These are phyloP conservation scores for Spencermartinsiella europaea DNA, from an alignment of 805 yeast genomes.

Conservation along the genomic window DNA sequence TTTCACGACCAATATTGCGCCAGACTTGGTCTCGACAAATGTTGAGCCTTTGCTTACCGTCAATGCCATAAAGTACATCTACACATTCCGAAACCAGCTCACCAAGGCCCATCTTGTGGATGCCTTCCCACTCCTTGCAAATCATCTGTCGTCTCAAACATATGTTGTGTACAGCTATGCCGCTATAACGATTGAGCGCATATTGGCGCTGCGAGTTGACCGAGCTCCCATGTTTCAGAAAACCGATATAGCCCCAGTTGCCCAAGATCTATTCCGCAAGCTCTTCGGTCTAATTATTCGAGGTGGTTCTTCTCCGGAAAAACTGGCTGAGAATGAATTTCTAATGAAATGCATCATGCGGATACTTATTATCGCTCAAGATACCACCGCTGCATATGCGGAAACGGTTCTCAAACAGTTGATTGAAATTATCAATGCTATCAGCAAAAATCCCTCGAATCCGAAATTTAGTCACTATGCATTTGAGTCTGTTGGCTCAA, in stretches of 20 bases:
- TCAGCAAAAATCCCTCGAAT: slow-evolving; percentile 87
- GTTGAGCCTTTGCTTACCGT: slow-evolving; percentile 77
- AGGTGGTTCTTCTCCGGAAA: slow-evolving; percentile 61
- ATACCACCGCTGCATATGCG: slow-evolving; percentile 32
- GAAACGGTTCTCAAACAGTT: slow-evolving; percentile 55
- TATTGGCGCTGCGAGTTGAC: slow-evolving; percentile 64
- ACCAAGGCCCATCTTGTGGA: slow-evolving; percentile 77
- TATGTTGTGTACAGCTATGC: slow-evolving; percentile 91
- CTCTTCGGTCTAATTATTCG: slow-evolving; percentile 62
- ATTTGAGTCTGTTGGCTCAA: slow-evolving; percentile 80
- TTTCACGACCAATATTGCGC: slow-evolving; percentile 74
- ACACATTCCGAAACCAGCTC: slow-evolving; percentile 86
- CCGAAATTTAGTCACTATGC: slow-evolving; percentile 88
- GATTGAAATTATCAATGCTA: slow-evolving; percentile 60
- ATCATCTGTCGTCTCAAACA: slow-evolving; percentile 58
- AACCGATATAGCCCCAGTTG: slow-evolving; percentile 61
- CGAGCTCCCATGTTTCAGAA: slow-evolving; percentile 59
- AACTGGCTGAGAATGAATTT: slow-evolving; percentile 91
- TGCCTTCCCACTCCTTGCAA: slow-evolving; percentile 71
- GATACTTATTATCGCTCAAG: slow-evolving; percentile 67
- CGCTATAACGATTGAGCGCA: slow-evolving; percentile 86
- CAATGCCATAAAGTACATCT: slow-evolving; percentile 88
- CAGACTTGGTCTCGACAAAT: slow-evolving; percentile 57
- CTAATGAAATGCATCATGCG: slow-evolving; percentile 86
- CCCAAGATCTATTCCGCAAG: slow-evolving; percentile 55